phyloP scores from a whole-genome alignment of 2,329 filamentous ascomycete species.

The Penicillium nordicum region DNA sequence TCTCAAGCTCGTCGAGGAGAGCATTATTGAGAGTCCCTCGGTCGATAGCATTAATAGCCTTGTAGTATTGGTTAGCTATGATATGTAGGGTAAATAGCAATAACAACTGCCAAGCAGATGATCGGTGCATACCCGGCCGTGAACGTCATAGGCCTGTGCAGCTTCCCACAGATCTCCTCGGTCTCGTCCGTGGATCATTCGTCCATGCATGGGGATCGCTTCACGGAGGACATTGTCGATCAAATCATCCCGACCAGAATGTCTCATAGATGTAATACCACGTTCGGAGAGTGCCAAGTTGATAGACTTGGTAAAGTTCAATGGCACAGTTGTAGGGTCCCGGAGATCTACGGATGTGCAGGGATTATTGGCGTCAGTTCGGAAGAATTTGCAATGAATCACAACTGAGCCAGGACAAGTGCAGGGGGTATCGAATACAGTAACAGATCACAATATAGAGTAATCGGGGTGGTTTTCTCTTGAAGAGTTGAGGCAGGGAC shows the following conservation, averaged over 20 bases:
- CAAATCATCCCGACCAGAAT: constrained; percentile 64
- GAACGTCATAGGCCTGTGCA: constrained; percentile 84
- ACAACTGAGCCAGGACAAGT: neutral
- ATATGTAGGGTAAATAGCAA: constrained; percentile 5
- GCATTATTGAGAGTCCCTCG: constrained; percentile 76
- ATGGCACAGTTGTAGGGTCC: constrained; percentile 72
- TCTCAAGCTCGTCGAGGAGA: constrained; percentile 77
- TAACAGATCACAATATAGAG: neutral
- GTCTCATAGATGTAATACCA: constrained; percentile 80
- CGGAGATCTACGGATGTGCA: constrained; percentile 66
- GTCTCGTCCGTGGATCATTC: constrained; percentile 84
- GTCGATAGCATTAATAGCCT: constrained; percentile 85
- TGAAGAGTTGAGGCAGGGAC: constrained; percentile 3
- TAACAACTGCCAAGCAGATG: constrained; percentile 2
- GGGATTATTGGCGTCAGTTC: constrained; percentile 15
- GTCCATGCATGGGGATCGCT: constrained; percentile 89
- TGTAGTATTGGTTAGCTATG: constrained; percentile 1
- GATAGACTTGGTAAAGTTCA: constrained; percentile 98
- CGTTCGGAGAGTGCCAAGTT: constrained; percentile 92
- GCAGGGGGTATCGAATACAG: neutral
- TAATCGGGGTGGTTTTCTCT: neutral
- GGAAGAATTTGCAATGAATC: constrained; percentile 13
- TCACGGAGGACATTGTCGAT: constrained; percentile 69
- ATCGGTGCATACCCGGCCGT: constrained; percentile 65
- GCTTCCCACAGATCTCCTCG: constrained; percentile 68